Evolutionary conservation across 2,329 filamentous ascomycete species (phyloP).

Genomic region (Daldinia sp.): DNA sequence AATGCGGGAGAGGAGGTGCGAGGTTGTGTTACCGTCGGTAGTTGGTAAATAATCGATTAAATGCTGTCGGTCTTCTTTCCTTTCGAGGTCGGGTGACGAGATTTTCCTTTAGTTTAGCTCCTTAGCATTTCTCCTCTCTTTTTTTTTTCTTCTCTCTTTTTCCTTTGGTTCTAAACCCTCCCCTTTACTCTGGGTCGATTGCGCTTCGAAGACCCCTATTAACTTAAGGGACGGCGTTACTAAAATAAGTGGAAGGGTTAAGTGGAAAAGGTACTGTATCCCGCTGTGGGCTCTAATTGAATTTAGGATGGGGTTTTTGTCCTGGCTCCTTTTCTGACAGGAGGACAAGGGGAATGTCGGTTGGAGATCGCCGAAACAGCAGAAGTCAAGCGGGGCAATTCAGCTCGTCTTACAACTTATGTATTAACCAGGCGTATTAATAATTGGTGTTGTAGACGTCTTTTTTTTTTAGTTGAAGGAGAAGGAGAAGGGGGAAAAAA

Average conservation of each 20-base stretch:
- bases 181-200: slow-evolving; percentile 25
- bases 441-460: slow-evolving; percentile 22
- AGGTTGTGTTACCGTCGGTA: slow-evolving; percentile 29
- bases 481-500: neutral
- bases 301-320: slow-evolving; percentile 34
- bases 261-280: slow-evolving; percentile 18
- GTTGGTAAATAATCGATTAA: slow-evolving; percentile 22
- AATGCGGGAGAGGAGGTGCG: slow-evolving; percentile 27
- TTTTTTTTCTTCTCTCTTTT: slow-evolving; percentile 10
- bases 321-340: slow-evolving; percentile 38
- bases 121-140: slow-evolving; percentile 23
- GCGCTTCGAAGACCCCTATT: slow-evolving; percentile 35
- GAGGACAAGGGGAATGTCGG: slow-evolving; percentile 27
- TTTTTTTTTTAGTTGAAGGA: slow-evolving; percentile 3
- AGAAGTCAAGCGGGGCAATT: slow-evolving; percentile 21
- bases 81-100: slow-evolving; percentile 35
- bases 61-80: slow-evolving; percentile 14
- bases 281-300: slow-evolving; percentile 37
- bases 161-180: neutral
- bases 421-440: slow-evolving; percentile 16
- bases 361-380: slow-evolving; percentile 38
- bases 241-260: slow-evolving; percentile 33
- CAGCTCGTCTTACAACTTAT: slow-evolving; percentile 18
- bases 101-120: slow-evolving; percentile 31
- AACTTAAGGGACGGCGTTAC: slow-evolving; percentile 26